Evolutionary conservation across 2,329 filamentous ascomycete species (phyloP).

Genomic region (Coniella vitis): DNA sequence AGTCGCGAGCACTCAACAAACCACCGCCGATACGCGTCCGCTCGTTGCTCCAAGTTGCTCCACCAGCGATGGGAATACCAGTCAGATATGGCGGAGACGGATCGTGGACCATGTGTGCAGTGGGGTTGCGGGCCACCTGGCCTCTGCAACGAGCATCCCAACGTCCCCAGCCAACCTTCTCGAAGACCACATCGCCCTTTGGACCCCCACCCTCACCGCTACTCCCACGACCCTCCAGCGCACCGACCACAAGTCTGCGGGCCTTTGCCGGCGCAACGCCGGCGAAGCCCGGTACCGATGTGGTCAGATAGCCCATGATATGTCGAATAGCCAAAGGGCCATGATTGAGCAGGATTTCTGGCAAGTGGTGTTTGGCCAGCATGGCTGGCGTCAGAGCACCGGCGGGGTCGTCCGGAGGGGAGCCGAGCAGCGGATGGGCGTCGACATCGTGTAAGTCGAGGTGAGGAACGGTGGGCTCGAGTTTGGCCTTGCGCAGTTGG

Average conservation of each 20-base stretch:
- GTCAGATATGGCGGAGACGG: constrained; percentile 36
- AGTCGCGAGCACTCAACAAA: constrained; percentile 60
- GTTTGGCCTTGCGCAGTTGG: constrained; percentile 52
- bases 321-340: constrained; percentile 91
- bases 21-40: constrained; percentile 43
- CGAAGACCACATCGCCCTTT: constrained; percentile 71
- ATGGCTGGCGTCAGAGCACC: constrained; percentile 79
- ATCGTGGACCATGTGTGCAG: constrained; percentile 33
- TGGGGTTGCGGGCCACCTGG: constrained; percentile 42
- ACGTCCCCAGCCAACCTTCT: constrained; percentile 95
- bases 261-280: constrained; percentile 85
- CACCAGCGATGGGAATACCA: constrained; percentile 51
- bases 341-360: constrained; percentile 81
- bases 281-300: constrained; percentile 87
- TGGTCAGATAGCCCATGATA: constrained; percentile 90
- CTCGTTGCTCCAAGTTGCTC: constrained; percentile 35
- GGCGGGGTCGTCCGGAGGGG: constrained; percentile 56
- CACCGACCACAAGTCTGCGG: constrained; percentile 83
- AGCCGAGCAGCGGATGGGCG: constrained; percentile 28
- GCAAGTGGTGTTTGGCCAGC: constrained; percentile 84
- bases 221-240: constrained; percentile 69
- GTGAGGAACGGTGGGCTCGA: constrained; percentile 73
- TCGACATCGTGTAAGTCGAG: constrained; percentile 73
- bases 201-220: constrained; percentile 52
- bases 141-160: constrained; percentile 81